phyloP scores from a whole-genome alignment of 2,329 filamentous ascomycete genomes.

The Paraphaeosphaeria sporulosa region DNA sequence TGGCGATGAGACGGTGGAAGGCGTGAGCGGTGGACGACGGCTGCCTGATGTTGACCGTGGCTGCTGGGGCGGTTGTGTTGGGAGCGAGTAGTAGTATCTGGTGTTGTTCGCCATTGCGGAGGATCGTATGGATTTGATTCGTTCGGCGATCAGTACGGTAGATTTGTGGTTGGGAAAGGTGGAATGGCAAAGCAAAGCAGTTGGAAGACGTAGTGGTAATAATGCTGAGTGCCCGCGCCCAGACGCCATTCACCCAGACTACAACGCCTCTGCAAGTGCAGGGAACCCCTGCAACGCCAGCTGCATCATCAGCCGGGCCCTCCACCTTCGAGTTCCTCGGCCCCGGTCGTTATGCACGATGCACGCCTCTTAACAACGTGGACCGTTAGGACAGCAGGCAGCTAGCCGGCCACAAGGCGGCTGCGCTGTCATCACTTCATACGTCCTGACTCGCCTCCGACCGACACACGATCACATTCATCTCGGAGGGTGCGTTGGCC shows the following conservation, averaged over 20 bases:
- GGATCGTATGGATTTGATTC: slow-evolving; percentile 12
- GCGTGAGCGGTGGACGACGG: slow-evolving; percentile 54
- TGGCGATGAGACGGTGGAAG: slow-evolving; percentile 55
- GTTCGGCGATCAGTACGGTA: slow-evolving; percentile 8
- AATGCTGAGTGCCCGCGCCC: slow-evolving; percentile 36
- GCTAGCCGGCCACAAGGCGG: slow-evolving; percentile 40
- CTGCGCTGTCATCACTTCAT: slow-evolving; percentile 51
- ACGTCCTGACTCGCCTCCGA: slow-evolving; percentile 42
- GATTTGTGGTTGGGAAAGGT: slow-evolving; percentile 8
- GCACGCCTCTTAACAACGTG: slow-evolving; percentile 48
- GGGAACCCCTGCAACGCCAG: slow-evolving; percentile 38
- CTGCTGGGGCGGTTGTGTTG: slow-evolving; percentile 44
- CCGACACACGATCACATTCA: slow-evolving; percentile 35
- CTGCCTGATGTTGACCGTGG: slow-evolving; percentile 40
- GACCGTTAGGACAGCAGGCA: slow-evolving; percentile 43
- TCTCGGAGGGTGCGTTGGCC: slow-evolving; percentile 41
- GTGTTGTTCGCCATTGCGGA: slow-evolving; percentile 45
- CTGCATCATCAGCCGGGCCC: slow-evolving; percentile 46
- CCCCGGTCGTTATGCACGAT: slow-evolving; percentile 41
- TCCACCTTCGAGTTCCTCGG: slow-evolving; percentile 37
- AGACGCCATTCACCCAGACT: slow-evolving; percentile 51
- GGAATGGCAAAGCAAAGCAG: slow-evolving; percentile 13
- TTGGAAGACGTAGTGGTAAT: slow-evolving; percentile 38
- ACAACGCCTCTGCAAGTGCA: slow-evolving; percentile 42
- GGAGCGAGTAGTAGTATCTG: slow-evolving; percentile 49